phyloP scores from a whole-genome alignment of 768 basidiomycete species.

The Lactifluus rugatus region DNA sequence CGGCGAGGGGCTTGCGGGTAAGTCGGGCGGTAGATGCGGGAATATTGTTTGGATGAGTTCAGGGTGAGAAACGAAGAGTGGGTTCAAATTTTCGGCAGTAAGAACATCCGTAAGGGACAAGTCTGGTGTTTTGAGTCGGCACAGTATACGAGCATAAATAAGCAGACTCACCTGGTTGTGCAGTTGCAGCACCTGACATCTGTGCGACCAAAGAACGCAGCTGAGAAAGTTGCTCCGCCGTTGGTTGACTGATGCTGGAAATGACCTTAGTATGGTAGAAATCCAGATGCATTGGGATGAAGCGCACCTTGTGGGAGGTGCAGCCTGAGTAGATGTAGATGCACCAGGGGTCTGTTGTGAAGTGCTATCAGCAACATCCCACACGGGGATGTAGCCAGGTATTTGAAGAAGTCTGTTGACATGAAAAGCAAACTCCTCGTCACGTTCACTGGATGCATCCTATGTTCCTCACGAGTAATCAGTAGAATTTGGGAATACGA shows the following conservation, averaged over 20 bases:
- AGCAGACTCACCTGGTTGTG: conserved; percentile 28
- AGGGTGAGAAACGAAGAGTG: conserved; percentile 62
- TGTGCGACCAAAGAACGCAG: conserved; percentile 41
- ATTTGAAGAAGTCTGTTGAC: conserved; percentile 63
- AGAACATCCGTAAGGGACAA: conserved; percentile 66
- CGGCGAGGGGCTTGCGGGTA: conserved; percentile 56
- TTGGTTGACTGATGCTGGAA: conserved; percentile 23
- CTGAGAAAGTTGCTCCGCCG: conserved; percentile 59
- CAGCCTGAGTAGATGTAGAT: conserved; percentile 35
- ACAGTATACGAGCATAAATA: conserved; percentile 11
- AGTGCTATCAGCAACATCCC: conserved; percentile 34
- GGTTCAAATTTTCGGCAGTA: conserved; percentile 59
- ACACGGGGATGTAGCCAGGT: conserved; percentile 50
- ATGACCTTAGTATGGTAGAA: neutral
- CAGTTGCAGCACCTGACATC: conserved; percentile 30
- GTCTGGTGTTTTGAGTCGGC: conserved; percentile 31
- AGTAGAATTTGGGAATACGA: neutral
- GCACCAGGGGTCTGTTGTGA: conserved; percentile 31
- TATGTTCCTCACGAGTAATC: conserved; percentile 24
- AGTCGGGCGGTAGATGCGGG: conserved; percentile 74
- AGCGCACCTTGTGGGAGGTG: conserved; percentile 14
- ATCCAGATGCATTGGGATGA: neutral
- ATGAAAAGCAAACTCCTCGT: conserved; percentile 64
- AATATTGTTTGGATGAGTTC: conserved; percentile 60
- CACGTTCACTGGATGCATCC: conserved; percentile 59